A percentile compares a stretch with the other conserved stretches of the same genome.
These are phyloP conservation scores for Sequoiadendron giganteum DNA, from an alignment of 75 land plant species.

Conservation along the genomic window DNA sequence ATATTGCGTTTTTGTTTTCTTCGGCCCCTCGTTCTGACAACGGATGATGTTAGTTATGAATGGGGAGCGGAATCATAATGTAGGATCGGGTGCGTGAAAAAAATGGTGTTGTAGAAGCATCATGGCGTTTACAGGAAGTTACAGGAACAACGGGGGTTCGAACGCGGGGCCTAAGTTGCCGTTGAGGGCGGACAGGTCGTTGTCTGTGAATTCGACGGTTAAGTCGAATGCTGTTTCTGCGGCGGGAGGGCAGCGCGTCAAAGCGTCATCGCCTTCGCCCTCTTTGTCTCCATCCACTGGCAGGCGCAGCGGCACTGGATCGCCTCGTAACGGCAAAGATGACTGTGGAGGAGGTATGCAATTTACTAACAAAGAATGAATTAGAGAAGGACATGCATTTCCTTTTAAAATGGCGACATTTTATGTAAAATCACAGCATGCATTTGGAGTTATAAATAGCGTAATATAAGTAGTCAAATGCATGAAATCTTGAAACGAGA, in stretches of 20 bases:
- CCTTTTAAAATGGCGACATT: background rate
- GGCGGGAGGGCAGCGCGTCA: background rate
- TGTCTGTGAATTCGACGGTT: background rate
- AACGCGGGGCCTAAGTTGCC: background rate
- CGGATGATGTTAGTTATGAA: background rate
- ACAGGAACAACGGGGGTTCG: background rate
- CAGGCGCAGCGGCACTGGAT: background rate
- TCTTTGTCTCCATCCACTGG: background rate
- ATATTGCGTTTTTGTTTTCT: background rate
- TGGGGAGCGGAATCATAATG: background rate
- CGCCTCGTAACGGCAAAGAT: conserved; percentile 13
- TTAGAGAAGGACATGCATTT: background rate
- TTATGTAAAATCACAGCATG: background rate
- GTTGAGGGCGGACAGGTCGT: background rate
- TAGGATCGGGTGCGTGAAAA: background rate
- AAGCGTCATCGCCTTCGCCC: background rate
- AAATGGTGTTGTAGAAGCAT: background rate
- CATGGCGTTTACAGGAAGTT: background rate
- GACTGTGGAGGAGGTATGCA: conserved; percentile 5
- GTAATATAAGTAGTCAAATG: no score
- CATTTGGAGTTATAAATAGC: background rate
- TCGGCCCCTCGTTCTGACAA: background rate
- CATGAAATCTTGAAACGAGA: no score
- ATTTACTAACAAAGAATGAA: background rate
- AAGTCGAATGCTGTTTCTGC: background rate